Conservation (phyloP, 1,284 basidiomycete species). For the Phylloporus sp. region DNA sequence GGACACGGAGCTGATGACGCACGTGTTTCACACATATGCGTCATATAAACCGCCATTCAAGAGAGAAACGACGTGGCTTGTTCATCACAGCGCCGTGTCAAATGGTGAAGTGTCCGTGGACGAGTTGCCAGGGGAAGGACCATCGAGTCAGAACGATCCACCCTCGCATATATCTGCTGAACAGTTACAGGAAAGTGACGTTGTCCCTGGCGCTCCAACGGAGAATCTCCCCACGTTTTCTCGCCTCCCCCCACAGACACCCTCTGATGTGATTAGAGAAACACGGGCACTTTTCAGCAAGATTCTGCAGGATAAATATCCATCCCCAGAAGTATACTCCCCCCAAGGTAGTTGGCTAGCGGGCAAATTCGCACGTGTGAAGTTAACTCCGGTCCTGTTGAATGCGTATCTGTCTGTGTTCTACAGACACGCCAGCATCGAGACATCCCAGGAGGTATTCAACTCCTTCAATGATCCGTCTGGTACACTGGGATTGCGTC, state of each 20-base stretch:
- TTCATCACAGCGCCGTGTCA: slow-evolving; percentile 26
- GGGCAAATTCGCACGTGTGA: slow-evolving; percentile 62
- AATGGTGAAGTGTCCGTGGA: slow-evolving; percentile 16
- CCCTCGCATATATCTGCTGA: neutral
- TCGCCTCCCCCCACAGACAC: slow-evolving; percentile 74
- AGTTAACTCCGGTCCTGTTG: slow-evolving; percentile 65
- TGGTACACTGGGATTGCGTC: slow-evolving; percentile 34
- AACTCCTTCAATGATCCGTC: slow-evolving; percentile 43
- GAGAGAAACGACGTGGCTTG: slow-evolving; percentile 48
- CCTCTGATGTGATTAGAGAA: slow-evolving; percentile 77
- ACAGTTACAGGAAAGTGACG: neutral
- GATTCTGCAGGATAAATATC: slow-evolving; percentile 57
- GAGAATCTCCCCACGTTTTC: slow-evolving; percentile 45
- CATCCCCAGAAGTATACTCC: neutral
- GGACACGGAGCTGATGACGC: slow-evolving; percentile 78
- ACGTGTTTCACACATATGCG: slow-evolving; percentile 90
- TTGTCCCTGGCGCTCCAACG: neutral
- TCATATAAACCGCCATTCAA: slow-evolving; percentile 75
- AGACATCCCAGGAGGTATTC: slow-evolving; percentile 52
- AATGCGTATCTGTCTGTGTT: slow-evolving; percentile 86
- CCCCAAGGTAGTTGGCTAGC: slow-evolving; percentile 7
- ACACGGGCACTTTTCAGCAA: slow-evolving; percentile 60
- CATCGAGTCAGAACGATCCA: neutral
- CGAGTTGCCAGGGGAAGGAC: neutral
- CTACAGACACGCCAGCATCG: slow-evolving; percentile 63